Percentiles rank a stretch among this genome's conserved stretches.
These are phyloP conservation scores for Pichia sp. DNA, from an alignment of 1,139 yeast genomes.

Conservation along the genomic window DNA sequence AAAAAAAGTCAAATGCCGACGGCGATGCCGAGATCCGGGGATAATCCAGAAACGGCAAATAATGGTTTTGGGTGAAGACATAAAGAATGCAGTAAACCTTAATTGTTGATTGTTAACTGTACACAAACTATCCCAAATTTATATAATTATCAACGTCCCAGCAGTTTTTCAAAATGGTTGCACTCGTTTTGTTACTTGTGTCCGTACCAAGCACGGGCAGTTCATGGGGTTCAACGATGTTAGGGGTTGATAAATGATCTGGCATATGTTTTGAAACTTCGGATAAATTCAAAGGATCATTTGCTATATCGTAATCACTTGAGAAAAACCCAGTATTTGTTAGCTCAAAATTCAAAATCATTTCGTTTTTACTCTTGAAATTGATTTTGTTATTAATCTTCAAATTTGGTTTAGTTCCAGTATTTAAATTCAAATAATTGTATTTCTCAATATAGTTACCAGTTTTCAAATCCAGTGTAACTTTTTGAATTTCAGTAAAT, in stretches of 20 bases:
- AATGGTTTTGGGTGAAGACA: too few relatives aligned
- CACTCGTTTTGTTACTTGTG: neutral
- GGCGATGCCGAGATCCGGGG: too few relatives aligned
- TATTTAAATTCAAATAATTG: slow-evolving; percentile 4
- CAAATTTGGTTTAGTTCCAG: neutral
- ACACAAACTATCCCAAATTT: neutral
- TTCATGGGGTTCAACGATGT: too few relatives aligned
- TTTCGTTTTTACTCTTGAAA: slow-evolving; percentile 3
- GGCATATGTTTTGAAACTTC: neutral
- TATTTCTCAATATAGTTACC: slow-evolving; percentile 4
- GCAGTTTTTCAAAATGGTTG: slow-evolving; percentile 2
- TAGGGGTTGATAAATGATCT: too few relatives aligned
- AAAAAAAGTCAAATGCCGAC: too few relatives aligned
- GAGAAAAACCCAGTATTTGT: slow-evolving; percentile 11
- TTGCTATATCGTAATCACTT: slow-evolving; percentile 4
- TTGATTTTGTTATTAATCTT: neutral
- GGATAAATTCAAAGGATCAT: neutral
- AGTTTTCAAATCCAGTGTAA: neutral
- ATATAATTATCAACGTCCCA: slow-evolving; percentile 5
- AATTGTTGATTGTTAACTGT: too few relatives aligned
- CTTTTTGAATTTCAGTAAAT: slow-evolving; percentile 1
- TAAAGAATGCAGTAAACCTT: too few relatives aligned
- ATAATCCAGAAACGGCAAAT: too few relatives aligned
- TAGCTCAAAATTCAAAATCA: slow-evolving; percentile 6
- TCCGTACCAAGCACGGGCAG: neutral